phyloP scores from a whole-genome alignment of 345 rosid species.

The Rhodamnia rubescens region DNA sequence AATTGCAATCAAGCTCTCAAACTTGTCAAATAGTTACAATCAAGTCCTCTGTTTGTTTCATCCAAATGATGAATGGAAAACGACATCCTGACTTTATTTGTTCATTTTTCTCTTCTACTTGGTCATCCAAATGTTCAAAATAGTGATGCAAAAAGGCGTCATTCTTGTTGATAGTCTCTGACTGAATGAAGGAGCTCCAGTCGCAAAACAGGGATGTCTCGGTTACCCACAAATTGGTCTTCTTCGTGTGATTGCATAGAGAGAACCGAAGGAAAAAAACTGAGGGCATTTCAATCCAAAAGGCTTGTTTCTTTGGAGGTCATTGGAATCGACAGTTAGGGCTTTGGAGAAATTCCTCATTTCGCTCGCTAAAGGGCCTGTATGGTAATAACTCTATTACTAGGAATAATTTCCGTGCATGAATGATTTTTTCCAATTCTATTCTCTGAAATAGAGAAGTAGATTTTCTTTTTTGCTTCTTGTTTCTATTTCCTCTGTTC shows the following conservation, averaged over 20 bases:
- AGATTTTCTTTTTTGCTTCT: no score
- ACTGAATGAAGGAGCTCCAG: neutral
- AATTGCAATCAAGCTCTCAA: neutral
- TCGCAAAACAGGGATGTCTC: neutral
- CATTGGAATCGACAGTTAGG: neutral
- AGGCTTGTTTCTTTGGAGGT: neutral
- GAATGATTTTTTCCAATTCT: no score
- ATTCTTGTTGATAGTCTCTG: neutral
- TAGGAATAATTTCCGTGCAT: no score
- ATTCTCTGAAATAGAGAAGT: no score
- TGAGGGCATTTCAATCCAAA: neutral
- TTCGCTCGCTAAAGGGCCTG: neutral
- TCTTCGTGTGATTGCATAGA: neutral
- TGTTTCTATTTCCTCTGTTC: no score
- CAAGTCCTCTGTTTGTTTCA: rapidly evolving
- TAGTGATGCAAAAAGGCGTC: neutral
- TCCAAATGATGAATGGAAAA: neutral
- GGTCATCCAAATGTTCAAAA: neutral
- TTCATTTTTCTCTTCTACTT: neutral
- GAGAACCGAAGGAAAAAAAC: neutral
- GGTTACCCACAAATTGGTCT: neutral
- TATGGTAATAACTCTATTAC: no score
- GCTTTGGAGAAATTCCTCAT: neutral
- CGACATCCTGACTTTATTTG: neutral
- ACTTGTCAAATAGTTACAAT: neutral